These are phyloP conservation scores for Citrullus amarus DNA, from an alignment of 306 rosid species.

Conservation along the genomic window DNA sequence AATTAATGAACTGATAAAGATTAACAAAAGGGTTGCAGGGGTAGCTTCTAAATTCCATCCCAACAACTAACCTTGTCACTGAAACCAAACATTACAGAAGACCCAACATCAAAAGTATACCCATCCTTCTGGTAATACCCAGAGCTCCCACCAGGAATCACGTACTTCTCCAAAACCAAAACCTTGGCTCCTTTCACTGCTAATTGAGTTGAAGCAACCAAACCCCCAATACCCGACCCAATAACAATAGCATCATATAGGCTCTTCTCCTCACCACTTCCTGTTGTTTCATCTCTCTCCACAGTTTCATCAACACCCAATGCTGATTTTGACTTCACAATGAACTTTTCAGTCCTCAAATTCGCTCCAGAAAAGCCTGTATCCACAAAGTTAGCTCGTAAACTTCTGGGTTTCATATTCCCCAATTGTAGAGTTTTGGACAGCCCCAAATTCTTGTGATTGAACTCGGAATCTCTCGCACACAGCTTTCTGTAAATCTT, in stretches of 20 bases:
- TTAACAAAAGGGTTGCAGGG: neutral
- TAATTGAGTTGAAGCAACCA: constrained; percentile 84
- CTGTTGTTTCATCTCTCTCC: constrained; percentile 24
- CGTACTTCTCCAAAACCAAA: constrained; percentile 88
- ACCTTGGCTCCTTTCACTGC: constrained; percentile 92
- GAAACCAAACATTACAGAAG: constrained; percentile 98
- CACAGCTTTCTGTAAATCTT: neutral
- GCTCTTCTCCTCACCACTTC: constrained; percentile 11
- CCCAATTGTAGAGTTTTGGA: neutral
- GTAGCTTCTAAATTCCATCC: neutral
- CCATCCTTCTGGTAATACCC: constrained; percentile 83
- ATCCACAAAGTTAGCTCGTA: neutral
- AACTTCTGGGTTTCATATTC: neutral
- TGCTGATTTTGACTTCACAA: constrained; percentile 25
- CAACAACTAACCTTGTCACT: constrained; percentile 65
- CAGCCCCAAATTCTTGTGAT: constrained; percentile 1
- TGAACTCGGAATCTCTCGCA: neutral
- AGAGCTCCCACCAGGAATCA: constrained; percentile 96
- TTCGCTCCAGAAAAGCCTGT: constrained; percentile 4
- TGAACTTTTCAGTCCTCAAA: constrained; percentile 13
- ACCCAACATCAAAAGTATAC: constrained; percentile 88
- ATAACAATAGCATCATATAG: constrained; percentile 76
- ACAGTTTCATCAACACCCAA: constrained; percentile 24
- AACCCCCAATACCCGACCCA: constrained; percentile 93
- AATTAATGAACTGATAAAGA: neutral